phyloP scores from a whole-genome alignment of 805 yeast genomes.

The Jamesozyma hellenica region DNA sequence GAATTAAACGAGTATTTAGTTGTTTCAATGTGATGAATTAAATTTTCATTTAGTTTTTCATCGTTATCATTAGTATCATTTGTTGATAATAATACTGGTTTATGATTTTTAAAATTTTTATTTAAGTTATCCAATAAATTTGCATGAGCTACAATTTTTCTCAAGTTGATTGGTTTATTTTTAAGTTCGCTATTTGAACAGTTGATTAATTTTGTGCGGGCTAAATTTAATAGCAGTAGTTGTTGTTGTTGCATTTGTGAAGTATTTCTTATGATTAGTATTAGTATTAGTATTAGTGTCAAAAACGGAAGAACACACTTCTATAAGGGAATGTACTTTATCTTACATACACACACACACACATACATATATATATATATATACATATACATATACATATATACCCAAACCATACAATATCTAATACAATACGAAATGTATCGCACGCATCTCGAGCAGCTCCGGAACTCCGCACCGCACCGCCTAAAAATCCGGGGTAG shows the following conservation, averaged over 20 bases:
- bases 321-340: too few relatives aligned
- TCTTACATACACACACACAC: too few relatives aligned
- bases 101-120: background rate
- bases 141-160: slow-evolving; percentile 28
- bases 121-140: slow-evolving; percentile 29
- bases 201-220: slow-evolving; percentile 15
- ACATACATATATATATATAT: too few relatives aligned
- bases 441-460: too few relatives aligned
- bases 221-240: slow-evolving; percentile 3
- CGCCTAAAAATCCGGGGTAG: too few relatives aligned
- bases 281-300: too few relatives aligned
- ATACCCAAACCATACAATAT: too few relatives aligned
- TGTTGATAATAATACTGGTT: background rate
- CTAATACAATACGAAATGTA: too few relatives aligned
- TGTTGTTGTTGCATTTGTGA: background rate
- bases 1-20: background rate
- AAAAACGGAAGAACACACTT: too few relatives aligned
- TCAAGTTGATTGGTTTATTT: slow-evolving; percentile 18
- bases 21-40: background rate
- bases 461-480: too few relatives aligned
- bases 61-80: background rate
- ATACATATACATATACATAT: too few relatives aligned
- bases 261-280: background rate
- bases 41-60: background rate
- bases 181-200: slow-evolving; percentile 11